These are phyloP conservation scores for Wickerhamomyces sp. DNA, from an alignment of 1,139 yeast species.

Conservation along the genomic window DNA sequence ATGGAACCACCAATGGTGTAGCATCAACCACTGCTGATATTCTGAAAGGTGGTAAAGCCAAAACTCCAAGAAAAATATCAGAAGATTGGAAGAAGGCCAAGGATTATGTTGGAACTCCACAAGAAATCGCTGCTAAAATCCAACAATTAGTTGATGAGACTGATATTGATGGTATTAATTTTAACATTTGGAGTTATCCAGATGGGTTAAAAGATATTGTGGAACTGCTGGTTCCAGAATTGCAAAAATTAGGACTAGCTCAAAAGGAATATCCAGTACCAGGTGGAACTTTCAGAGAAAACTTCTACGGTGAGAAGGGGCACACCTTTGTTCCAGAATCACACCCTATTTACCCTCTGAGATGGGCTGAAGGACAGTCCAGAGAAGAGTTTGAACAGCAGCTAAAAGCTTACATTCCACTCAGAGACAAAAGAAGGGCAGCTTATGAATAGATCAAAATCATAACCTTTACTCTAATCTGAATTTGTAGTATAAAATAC, in stretches of 20 bases:
- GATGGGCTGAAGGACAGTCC: conserved; percentile 28
- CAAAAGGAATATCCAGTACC: conserved; percentile 26
- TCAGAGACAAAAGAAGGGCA: conserved; percentile 4
- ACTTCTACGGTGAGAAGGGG: conserved; percentile 21
- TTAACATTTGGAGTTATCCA: conserved; percentile 25
- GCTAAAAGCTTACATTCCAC: conserved; percentile 1
- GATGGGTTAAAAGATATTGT: conserved; percentile 27
- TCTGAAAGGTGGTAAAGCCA: conserved; percentile 9
- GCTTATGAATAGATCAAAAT: background rate
- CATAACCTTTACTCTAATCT: too few relatives aligned
- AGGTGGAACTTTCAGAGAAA: conserved; percentile 22
- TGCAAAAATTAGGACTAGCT: conserved; percentile 24
- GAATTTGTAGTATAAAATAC: too few relatives aligned
- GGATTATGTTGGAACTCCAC: conserved; percentile 22
- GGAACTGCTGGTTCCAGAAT: conserved; percentile 27
- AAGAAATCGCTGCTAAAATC: conserved; percentile 26
- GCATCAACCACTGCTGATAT: background rate
- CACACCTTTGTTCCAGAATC: conserved; percentile 17
- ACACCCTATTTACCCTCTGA: conserved; percentile 32
- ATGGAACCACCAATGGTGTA: conserved; percentile 4
- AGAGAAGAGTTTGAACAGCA: conserved; percentile 11
- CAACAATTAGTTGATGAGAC: conserved; percentile 25
- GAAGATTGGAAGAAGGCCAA: conserved; percentile 7
- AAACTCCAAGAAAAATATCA: conserved; percentile 2
- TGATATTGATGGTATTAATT: conserved; percentile 29